Base-by-base conservation (phyloP, 805 yeast genomes). In the Teunomyces funiuensis region DNA sequence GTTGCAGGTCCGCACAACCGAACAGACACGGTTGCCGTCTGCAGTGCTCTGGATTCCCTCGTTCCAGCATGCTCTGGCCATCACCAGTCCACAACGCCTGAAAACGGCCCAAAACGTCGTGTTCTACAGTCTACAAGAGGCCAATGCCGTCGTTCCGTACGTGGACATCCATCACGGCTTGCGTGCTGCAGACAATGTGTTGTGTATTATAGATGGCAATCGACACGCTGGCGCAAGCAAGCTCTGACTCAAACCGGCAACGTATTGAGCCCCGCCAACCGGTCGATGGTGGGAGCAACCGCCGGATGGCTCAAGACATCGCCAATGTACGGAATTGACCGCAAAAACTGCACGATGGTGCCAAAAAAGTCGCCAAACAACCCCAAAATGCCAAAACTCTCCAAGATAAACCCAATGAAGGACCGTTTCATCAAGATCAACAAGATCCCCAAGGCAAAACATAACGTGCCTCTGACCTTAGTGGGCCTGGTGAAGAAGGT, bases 331-430 rank as follows among this genome's bases (percentile, higher is more conserved):
- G 99, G 99, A 53, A 91, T 63, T 5, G 95, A 84, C 61, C 97
- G 76, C 54, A 91, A 72, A 57, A 93, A 91, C 51, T 87, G 85
- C 9, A 91, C 78, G 34, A 93, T 82, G 9, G 95, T 87, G 18
- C 95, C 88, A 56, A 91, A 86, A 63, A 93, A 90, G 64, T 93
- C 98, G 27, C 89, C 99, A 66, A 93, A 91, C 27, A 91, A 69
- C 6, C 88, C 90, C 45, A 91, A 65, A 18, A 91, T 88, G n/a
- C 99, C 99, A 47, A 90, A 69, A 38, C 84, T 78, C 61, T 91
- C 99, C 28, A 91, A 66, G 2, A 83, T 59, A 56, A 93, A 91
- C 6, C 99, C 99, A 18, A 83, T 54, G 57, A 93, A 86, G 1
- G 97, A 80, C 67, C 83, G 75, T 55, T 85, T 85, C 52, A 79